Evolutionary conservation across 2,329 filamentous ascomycete genomes (phyloP).

Genomic region (Penicillium sp.): DNA sequence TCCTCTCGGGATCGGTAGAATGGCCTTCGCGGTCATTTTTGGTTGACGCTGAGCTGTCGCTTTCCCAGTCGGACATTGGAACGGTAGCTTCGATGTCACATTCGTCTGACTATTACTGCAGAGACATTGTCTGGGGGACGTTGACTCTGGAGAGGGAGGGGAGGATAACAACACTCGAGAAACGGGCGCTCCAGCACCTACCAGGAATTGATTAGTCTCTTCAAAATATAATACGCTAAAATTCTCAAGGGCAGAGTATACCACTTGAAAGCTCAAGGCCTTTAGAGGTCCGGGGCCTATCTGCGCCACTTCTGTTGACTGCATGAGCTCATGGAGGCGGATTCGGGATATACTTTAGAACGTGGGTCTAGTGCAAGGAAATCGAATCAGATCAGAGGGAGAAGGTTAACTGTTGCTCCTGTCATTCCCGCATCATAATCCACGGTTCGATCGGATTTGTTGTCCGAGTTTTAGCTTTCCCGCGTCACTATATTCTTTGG

Average conservation of each 20-base stretch:
- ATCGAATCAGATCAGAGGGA: not conserved
- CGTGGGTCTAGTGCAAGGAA: not conserved
- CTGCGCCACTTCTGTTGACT: not conserved
- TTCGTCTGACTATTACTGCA: not conserved
- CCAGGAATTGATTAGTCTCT: not conserved
- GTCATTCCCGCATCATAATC: not conserved
- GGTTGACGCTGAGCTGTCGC: not conserved
- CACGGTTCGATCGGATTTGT: not conserved
- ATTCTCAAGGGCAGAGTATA: not conserved
- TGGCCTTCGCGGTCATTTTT: not conserved
- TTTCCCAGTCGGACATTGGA: not conserved
- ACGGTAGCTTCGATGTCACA: not conserved
- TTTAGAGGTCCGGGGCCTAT: not conserved
- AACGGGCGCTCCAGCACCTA: not conserved
- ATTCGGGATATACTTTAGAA: conserved; percentile 4
- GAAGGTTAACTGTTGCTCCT: not conserved
- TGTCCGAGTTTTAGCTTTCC: not conserved
- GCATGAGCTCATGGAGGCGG: conserved; percentile 8
- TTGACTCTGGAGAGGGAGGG: not conserved
- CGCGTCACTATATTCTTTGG: too few species aligned
- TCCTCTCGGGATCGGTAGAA: not conserved
- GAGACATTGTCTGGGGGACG: not conserved
- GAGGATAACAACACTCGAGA: not conserved
- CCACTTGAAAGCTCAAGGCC: not conserved
- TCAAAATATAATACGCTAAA: not conserved